Evolutionary conservation across 176 grass and related monocot genomes (phyloP).

Genomic region (Raddia distichophylla): DNA sequence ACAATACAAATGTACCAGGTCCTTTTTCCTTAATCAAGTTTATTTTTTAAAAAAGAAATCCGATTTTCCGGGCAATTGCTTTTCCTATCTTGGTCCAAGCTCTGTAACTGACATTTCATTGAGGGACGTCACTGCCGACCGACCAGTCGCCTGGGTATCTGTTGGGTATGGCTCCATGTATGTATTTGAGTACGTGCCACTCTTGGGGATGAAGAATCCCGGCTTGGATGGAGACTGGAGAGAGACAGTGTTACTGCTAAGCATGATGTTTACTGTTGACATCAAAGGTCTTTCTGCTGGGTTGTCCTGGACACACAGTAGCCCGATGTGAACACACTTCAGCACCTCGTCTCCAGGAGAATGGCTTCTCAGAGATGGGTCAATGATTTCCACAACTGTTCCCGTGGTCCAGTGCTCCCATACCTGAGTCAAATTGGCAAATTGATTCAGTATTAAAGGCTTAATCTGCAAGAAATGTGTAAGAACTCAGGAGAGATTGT

Average conservation of each 20-base stretch:
- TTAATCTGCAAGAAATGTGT: not conserved
- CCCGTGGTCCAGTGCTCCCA: slow-evolving; percentile 63
- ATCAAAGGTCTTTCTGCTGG: slow-evolving; percentile 55
- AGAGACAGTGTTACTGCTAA: slow-evolving; percentile 50
- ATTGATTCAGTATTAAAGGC: not conserved
- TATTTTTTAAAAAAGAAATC: not conserved
- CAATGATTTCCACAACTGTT: slow-evolving; percentile 45
- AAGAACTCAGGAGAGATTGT: not conserved
- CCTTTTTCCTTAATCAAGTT: not conserved
- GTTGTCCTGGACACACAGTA: slow-evolving; percentile 75
- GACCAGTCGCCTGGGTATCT: not conserved
- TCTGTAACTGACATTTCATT: slow-evolving; percentile 58
- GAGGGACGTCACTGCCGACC: slow-evolving; percentile 3
- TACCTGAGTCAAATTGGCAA: slow-evolving; percentile 38
- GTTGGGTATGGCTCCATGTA: slow-evolving; percentile 19
- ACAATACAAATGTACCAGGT: not conserved
- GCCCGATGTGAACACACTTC: slow-evolving; percentile 51
- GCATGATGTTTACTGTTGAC: slow-evolving; percentile 63
- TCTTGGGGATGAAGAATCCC: slow-evolving; percentile 47
- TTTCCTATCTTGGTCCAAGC: slow-evolving; percentile 52
- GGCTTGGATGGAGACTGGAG: slow-evolving; percentile 53
- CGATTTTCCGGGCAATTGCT: not conserved
- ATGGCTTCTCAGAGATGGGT: slow-evolving; percentile 36
- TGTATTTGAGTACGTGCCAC: slow-evolving; percentile 22
- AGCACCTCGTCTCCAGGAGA: slow-evolving; percentile 44